Percentiles rank a stretch among this genome's conserved stretches.
Conservation (phyloP, 345 rosid genomes). For the Conringia planisiliqua region DNA sequence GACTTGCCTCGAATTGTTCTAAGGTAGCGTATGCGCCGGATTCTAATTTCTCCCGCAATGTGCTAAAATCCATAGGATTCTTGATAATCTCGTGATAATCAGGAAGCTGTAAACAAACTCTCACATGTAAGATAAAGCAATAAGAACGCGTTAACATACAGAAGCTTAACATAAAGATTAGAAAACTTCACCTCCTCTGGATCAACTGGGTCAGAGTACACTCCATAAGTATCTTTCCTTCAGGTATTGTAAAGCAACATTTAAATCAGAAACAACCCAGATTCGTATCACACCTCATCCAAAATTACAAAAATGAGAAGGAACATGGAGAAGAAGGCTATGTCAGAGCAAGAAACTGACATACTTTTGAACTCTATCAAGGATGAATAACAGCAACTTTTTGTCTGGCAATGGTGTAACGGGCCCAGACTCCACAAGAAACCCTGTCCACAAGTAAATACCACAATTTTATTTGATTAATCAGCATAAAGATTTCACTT, state of each 20-base stretch:
- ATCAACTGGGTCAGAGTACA: constrained; percentile 91
- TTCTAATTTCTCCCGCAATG: constrained; percentile 61
- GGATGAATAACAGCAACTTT: constrained; percentile 91
- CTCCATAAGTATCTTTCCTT: constrained; percentile 94
- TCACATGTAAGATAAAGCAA: not conserved
- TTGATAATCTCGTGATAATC: constrained; percentile 74
- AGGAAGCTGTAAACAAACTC: constrained; percentile 62
- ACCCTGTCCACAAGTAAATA: constrained; percentile 67
- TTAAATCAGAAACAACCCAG: constrained; percentile 19
- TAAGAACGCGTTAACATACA: not conserved
- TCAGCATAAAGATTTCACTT: constrained; percentile 4
- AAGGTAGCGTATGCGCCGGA: constrained; percentile 52
- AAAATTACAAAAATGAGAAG: not conserved
- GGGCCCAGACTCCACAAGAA: constrained; percentile 74
- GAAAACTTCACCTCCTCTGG: constrained; percentile 56
- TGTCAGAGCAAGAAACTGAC: constrained; percentile 17
- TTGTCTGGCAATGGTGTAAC: constrained; percentile 88
- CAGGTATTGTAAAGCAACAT: constrained; percentile 18
- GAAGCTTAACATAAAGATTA: not conserved
- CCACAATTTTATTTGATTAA: constrained; percentile 16
- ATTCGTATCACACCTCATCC: constrained; percentile 3
- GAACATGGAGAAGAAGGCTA: constrained; percentile 1
- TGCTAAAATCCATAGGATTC: constrained; percentile 87
- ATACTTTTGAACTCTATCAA: constrained; percentile 97
- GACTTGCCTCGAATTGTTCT: constrained; percentile 84